Evolutionary conservation across 1,139 yeast genomes (phyloP).

Genomic region (Suhomyces panamericanus): DNA sequence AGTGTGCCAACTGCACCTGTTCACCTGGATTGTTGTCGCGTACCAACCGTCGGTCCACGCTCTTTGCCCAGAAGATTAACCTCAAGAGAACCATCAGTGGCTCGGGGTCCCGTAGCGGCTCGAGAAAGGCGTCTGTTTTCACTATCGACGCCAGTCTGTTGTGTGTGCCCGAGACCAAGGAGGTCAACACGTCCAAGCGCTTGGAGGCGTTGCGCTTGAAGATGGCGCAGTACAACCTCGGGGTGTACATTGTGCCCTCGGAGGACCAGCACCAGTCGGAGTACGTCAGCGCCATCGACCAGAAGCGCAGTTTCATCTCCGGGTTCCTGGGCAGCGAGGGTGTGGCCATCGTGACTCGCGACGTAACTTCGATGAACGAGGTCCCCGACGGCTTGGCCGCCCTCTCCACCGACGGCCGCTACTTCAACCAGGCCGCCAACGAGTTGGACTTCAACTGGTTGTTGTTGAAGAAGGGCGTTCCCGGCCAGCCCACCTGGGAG

Average conservation of each 20-base stretch:
- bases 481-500: slow-evolving; percentile 80
- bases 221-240: slow-evolving; percentile 67
- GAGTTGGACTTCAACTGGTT: slow-evolving; percentile 90
- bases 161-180: slow-evolving; percentile 47
- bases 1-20: slow-evolving; percentile 76
- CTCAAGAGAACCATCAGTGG: slow-evolving; percentile 32
- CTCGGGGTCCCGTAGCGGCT: slow-evolving; percentile 28
- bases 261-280: slow-evolving; percentile 96
- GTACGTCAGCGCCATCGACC: slow-evolving; percentile 78
- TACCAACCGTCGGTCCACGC: slow-evolving; percentile 54
- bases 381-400: slow-evolving; percentile 70
- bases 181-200: slow-evolving; percentile 58
- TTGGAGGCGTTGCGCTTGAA: slow-evolving; percentile 61
- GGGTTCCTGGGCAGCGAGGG: slow-evolving; percentile 97
- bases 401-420: slow-evolving; percentile 91
- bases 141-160: slow-evolving; percentile 48
- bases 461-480: slow-evolving; percentile 75
- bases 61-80: slow-evolving; percentile 51
- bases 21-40: slow-evolving; percentile 77
- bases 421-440: slow-evolving; percentile 84
- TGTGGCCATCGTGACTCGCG: slow-evolving; percentile 80
- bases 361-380: slow-evolving; percentile 57
- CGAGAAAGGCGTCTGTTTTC: slow-evolving; percentile 50
- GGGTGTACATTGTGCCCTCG: slow-evolving; percentile 81
- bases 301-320: slow-evolving; percentile 79